Evolutionary conservation across 2,329 filamentous ascomycete genomes (phyloP), one percentile per base, ranked within the genome.

Genomic region (Fusarium sp.): DNA sequence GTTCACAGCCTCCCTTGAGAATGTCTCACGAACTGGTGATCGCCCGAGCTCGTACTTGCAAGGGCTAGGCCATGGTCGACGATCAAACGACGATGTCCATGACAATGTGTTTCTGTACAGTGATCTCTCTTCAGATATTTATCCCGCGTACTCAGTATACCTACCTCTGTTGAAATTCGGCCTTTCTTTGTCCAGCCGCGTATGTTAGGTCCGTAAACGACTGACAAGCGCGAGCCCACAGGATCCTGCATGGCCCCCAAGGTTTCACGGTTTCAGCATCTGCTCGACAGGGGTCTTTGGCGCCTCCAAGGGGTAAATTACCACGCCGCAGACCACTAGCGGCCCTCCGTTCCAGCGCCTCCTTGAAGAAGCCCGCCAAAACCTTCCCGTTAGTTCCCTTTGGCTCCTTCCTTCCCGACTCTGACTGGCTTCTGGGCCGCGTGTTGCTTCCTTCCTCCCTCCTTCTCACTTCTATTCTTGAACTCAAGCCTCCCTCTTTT

Each of bases 241-340:
- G 35, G 35, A 18, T 3, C 63, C 56, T 73, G 58, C 66, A 70
- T 16, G 59, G 50, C 27, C 47, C 36, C 47, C 58, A 38, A 56
- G 63, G 74, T 77, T 68, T 78, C 71, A 73, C 69, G 59, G 76
- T 77, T 78, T 78, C 76, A 78, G 74, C 67, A 63, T 47, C 50
- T 38, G 54, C 52, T 42, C 50, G n/a, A 27, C 65, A 68, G 38
- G 60, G 60, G 54, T 63, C 58, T 52, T 70, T 71, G 63, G 63
- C 67, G 63, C n/a, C 69, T 58, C 47, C 66, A 65, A 75, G 72
- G 72, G 72, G 72, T 72, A 74, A 75, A 75, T 69, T 63, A 52
- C 47, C 25, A 52, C 25, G 47, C 47, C 47, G 25, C 9, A 67
- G 65, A 52, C 66, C 74, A 71, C 64, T 77, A 69, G 71, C 38